phyloP scores from a whole-genome alignment of 2,329 filamentous ascomycete species.

The Penicillium aurantiogriseum region DNA sequence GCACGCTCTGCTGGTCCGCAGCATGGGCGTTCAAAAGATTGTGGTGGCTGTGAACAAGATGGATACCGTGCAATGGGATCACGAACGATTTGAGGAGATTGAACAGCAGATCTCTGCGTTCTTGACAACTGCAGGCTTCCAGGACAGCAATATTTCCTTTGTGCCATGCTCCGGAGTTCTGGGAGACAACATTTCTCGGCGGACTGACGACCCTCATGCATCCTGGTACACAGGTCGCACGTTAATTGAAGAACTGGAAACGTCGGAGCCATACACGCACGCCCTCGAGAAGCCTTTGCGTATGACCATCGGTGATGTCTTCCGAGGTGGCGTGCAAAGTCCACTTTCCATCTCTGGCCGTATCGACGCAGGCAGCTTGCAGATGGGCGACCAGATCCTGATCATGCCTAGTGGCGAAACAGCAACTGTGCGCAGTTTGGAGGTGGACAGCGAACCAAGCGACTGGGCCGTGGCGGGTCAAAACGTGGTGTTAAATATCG shows the following conservation, averaged over 20 bases:
- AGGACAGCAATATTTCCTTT: constrained; percentile 76
- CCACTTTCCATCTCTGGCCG: constrained; percentile 83
- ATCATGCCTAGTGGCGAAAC: constrained; percentile 79
- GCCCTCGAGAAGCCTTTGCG: constrained; percentile 76
- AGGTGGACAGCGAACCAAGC: constrained; percentile 67
- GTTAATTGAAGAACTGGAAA: constrained; percentile 79
- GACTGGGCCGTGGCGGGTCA: constrained; percentile 95
- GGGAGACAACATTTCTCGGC: constrained; percentile 75
- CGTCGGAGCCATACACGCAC: constrained; percentile 69
- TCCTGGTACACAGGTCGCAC: constrained; percentile 81
- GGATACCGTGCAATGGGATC: constrained; percentile 79
- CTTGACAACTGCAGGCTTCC: constrained; percentile 77
- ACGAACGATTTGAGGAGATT: constrained; percentile 81
- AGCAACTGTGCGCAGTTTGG: constrained; percentile 76
- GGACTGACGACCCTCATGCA: constrained; percentile 49
- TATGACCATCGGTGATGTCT: constrained; percentile 84
- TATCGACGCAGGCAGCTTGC: constrained; percentile 78
- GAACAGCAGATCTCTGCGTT: constrained; percentile 79
- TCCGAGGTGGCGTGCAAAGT: constrained; percentile 73
- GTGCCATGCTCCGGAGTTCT: constrained; percentile 86
- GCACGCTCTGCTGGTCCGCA: constrained; percentile 83
- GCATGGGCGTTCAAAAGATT: constrained; percentile 83
- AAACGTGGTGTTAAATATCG: constrained; percentile 78
- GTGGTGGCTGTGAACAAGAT: constrained; percentile 96
- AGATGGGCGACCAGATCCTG: constrained; percentile 76